Evolutionary conservation across 2,329 filamentous ascomycete genomes (phyloP).

Genomic region (Exutisphaerella laricina): DNA sequence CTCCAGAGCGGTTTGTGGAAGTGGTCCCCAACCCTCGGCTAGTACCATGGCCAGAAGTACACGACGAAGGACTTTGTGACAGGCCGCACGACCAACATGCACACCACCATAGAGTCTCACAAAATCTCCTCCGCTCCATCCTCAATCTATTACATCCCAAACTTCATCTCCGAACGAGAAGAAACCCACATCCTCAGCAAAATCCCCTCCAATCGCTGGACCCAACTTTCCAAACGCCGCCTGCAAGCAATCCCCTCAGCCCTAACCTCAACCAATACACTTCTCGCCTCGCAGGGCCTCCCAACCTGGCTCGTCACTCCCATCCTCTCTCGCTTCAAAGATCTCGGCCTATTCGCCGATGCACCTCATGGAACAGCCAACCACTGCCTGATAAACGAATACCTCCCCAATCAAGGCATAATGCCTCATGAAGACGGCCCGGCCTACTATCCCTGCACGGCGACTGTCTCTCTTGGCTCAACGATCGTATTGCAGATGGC

Average conservation of each 20-base stretch:
- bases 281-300: constrained; percentile 64
- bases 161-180: constrained; percentile 75
- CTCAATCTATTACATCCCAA: constrained; percentile 74
- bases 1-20: too few species aligned
- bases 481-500: constrained; percentile 74
- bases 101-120: constrained; percentile 13
- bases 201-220: constrained; percentile 62
- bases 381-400: constrained; percentile 92
- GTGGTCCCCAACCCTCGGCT: not conserved
- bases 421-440: constrained; percentile 94
- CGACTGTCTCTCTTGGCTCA: constrained; percentile 79
- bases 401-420: constrained; percentile 81
- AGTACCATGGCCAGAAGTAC: too few species aligned
- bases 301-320: constrained; percentile 70
- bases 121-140: constrained; percentile 27
- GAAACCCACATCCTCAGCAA: constrained; percentile 66
- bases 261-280: constrained; percentile 65
- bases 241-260: constrained; percentile 87
- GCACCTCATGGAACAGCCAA: constrained; percentile 75
- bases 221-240: constrained; percentile 76
- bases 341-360: constrained; percentile 47
- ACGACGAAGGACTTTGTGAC: not conserved
- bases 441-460: constrained; percentile 82
- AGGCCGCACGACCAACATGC: not conserved
- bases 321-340: constrained; percentile 54